phyloP scores from a whole-genome alignment of 192 early-diverging fungal species.

The Dimargaris xerosporica region DNA sequence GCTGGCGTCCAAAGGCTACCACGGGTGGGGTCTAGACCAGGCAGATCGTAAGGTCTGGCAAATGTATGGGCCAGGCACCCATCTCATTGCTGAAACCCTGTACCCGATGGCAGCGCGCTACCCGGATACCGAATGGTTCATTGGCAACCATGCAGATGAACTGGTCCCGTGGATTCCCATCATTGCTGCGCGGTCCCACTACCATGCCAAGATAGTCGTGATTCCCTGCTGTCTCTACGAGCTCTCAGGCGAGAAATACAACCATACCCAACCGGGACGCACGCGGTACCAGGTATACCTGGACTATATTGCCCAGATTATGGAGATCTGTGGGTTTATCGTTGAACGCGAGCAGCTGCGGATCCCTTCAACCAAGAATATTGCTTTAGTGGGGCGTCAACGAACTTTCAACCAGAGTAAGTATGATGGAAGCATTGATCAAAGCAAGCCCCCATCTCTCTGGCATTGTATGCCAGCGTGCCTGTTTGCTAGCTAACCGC shows the following conservation, averaged over 20 bases:
- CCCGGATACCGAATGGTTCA: conserved; percentile 51
- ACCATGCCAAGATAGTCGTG: conserved; percentile 38
- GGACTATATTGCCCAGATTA: conserved; percentile 37
- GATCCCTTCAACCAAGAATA: conserved; percentile 71
- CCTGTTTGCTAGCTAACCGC: not conserved
- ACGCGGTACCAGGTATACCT: conserved; percentile 59
- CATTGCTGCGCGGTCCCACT: conserved; percentile 35
- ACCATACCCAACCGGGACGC: conserved; percentile 24
- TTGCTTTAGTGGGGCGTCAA: conserved; percentile 47
- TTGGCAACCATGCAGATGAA: conserved; percentile 85
- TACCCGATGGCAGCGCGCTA: conserved; percentile 30
- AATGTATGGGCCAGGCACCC: conserved; percentile 13
- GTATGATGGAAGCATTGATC: not conserved
- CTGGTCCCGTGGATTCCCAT: conserved; percentile 74
- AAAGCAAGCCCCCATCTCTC: not conserved
- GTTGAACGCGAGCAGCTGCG: conserved; percentile 47
- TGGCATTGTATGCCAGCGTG: too few relatives aligned
- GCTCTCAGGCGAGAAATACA: conserved; percentile 46
- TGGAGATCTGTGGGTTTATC: conserved; percentile 36
- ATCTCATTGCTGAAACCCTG: conserved; percentile 37
- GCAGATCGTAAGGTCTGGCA: conserved; percentile 61
- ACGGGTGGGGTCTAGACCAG: conserved; percentile 61
- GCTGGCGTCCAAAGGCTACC: conserved; percentile 49
- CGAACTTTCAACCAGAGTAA: conserved; percentile 7
- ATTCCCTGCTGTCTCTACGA: conserved; percentile 77